Evolutionary conservation across 2,329 filamentous ascomycete genomes (phyloP).

Genomic region (Gaeumannomyces sp.): DNA sequence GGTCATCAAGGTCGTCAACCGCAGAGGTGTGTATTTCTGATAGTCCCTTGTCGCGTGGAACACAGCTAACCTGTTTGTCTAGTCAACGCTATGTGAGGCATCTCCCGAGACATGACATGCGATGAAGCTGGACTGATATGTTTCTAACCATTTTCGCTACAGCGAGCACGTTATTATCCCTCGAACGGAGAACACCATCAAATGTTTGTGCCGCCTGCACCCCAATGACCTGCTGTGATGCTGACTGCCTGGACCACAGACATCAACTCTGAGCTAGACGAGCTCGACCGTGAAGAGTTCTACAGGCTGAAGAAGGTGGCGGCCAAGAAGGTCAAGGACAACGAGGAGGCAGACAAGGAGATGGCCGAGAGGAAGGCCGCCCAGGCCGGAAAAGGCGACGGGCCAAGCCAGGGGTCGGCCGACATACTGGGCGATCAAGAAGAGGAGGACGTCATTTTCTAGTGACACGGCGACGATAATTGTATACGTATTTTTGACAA

Average conservation of each 20-base stretch:
- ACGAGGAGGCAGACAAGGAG: slow-evolving; percentile 64
- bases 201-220: slow-evolving; percentile 51
- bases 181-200: slow-evolving; percentile 98
- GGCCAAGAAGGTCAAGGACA: slow-evolving; percentile 75
- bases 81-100: slow-evolving; percentile 85
- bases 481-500: too few relatives aligned
- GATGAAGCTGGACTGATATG: background rate
- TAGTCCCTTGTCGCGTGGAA: background rate
- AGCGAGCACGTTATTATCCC: slow-evolving; percentile 95
- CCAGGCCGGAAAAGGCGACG: background rate
- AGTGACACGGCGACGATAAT: too few relatives aligned
- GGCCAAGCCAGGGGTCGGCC: slow-evolving; percentile 34
- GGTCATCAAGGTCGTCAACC: slow-evolving; percentile 98
- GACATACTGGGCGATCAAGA: slow-evolving; percentile 72
- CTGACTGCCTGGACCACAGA: slow-evolving; percentile 38
- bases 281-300: slow-evolving; percentile 96
- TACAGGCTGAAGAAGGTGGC: slow-evolving; percentile 95
- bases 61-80: slow-evolving; percentile 14
- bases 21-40: slow-evolving; percentile 59
- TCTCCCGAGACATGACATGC: background rate
- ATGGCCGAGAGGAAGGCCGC: slow-evolving; percentile 66
- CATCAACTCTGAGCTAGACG: slow-evolving; percentile 97
- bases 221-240: background rate
- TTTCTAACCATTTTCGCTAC: background rate
- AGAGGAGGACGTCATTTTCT: slow-evolving; percentile 85